A percentile compares a stretch with the other conserved stretches of the same genome.
Conservation (phyloP, 1,284 basidiomycete genomes). For the Hypsizygus ulmarius region DNA sequence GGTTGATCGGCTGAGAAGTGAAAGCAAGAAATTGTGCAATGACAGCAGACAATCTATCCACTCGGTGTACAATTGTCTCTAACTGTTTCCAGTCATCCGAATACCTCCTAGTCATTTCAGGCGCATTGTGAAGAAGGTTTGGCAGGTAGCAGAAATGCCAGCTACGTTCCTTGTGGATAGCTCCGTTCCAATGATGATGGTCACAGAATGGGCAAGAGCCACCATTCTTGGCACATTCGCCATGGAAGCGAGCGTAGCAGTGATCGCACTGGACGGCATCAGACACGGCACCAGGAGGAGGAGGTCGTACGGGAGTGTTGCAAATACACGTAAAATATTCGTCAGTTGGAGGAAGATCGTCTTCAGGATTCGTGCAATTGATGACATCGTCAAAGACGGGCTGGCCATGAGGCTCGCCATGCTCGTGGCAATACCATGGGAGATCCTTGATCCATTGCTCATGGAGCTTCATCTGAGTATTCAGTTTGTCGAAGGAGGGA, state of each 20-base stretch:
- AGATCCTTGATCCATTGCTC: conserved; percentile 67
- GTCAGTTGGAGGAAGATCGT: conserved; percentile 71
- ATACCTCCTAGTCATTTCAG: conserved; percentile 71
- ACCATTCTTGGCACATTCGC: conserved; percentile 77
- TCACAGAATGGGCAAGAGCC: conserved; percentile 87
- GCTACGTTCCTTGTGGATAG: conserved; percentile 72
- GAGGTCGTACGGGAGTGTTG: conserved; percentile 67
- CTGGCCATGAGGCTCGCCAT: conserved; percentile 58
- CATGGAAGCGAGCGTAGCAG: conserved; percentile 80
- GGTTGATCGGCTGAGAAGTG: conserved; percentile 63
- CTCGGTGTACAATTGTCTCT: conserved; percentile 70
- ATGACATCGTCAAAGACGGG: conserved; percentile 68
- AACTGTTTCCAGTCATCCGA: conserved; percentile 75
- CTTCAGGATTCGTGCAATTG: conserved; percentile 66
- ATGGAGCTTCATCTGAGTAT: conserved; percentile 62
- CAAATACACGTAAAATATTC: conserved; percentile 85
- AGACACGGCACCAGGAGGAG: conserved; percentile 64
- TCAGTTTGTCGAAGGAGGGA: conserved; percentile 68
- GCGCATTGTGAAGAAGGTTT: conserved; percentile 61
- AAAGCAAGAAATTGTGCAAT: conserved; percentile 78
- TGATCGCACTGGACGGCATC: conserved; percentile 87
- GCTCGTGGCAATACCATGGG: conserved; percentile 73
- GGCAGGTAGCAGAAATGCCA: conserved; percentile 81
- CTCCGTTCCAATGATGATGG: conserved; percentile 83
- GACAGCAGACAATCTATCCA: conserved; percentile 66